Percentiles rank a stretch among this genome's conserved stretches.
Conservation (phyloP, 2,329 filamentous ascomycete genomes). For the Fusarium equiseti region DNA sequence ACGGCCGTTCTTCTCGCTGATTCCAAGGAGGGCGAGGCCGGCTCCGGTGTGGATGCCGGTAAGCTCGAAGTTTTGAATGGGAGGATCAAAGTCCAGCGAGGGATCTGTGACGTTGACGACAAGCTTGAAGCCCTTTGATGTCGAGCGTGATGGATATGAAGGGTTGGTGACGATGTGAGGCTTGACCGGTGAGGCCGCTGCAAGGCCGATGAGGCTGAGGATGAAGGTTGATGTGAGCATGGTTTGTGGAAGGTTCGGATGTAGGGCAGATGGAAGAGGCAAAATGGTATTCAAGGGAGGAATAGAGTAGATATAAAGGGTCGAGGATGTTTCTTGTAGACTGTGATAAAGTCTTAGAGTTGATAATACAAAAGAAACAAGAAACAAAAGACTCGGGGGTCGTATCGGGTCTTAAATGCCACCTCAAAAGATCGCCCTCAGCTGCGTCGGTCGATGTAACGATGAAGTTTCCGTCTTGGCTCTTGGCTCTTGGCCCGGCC, state of each 20-base stretch:
- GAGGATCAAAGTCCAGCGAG: constrained; percentile 54
- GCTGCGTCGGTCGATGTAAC: constrained; percentile 28
- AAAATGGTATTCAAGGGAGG: not conserved
- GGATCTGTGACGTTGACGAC: constrained; percentile 60
- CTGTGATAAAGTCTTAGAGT: not conserved
- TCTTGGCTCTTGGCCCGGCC: not conserved
- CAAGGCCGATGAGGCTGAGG: constrained; percentile 45
- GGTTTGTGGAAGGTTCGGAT: constrained; percentile 15
- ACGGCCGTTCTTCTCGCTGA: constrained; percentile 44
- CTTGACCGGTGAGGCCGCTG: constrained; percentile 40
- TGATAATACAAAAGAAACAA: constrained; percentile 18
- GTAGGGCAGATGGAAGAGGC: not conserved
- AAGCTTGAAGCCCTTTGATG: constrained; percentile 55
- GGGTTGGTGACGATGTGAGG: constrained; percentile 30
- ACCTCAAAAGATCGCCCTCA: constrained; percentile 24
- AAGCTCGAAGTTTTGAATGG: constrained; percentile 57
- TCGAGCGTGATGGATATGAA: constrained; percentile 28
- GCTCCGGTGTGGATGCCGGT: constrained; percentile 59
- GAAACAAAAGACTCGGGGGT: constrained; percentile 27
- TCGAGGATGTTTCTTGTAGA: not conserved
- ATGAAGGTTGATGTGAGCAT: constrained; percentile 45
- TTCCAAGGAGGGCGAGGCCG: constrained; percentile 55
- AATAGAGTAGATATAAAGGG: not conserved
- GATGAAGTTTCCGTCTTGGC: constrained; percentile 29
- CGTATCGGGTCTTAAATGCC: constrained; percentile 28